Percentiles rank a stretch among this genome's conserved stretches.
These are phyloP conservation scores for Monosporozyma servazzii DNA, from an alignment of 805 yeast genomes.

Conservation along the genomic window DNA sequence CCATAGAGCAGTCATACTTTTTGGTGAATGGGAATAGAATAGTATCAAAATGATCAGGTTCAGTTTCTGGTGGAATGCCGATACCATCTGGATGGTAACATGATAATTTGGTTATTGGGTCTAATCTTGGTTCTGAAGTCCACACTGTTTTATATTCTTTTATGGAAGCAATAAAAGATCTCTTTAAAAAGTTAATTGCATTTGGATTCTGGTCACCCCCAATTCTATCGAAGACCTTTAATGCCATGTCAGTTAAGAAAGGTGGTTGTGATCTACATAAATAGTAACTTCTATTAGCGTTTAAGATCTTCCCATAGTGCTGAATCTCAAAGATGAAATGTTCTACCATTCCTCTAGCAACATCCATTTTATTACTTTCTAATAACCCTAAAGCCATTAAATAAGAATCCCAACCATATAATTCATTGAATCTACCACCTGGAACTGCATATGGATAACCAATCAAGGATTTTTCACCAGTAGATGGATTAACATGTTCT, in stretches of 20 bases:
- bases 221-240: conserved; percentile 54
- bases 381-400: conserved; percentile 81
- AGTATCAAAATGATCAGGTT: conserved; percentile 73
- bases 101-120: conserved; percentile 66
- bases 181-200: conserved; percentile 51
- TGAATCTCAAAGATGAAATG: conserved; percentile 85
- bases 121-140: conserved; percentile 67
- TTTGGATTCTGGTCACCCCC: conserved; percentile 39
- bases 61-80: conserved; percentile 98
- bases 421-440: conserved; percentile 93
- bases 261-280: conserved; percentile 94
- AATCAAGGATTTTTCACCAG: conserved; percentile 41
- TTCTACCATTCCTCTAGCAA: conserved; percentile 85
- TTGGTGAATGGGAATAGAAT: conserved; percentile 59
- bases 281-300: conserved; percentile 90
- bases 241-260: conserved; percentile 85
- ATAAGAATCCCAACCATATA: conserved; percentile 97
- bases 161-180: conserved; percentile 70
- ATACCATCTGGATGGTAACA: conserved; percentile 83
- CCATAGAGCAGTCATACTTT: conserved; percentile 48
- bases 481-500: conserved; percentile 39
- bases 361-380: conserved; percentile 50
- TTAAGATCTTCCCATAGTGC: conserved; percentile 84
- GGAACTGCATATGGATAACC: conserved; percentile 90
- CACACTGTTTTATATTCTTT: conserved; percentile 79